Conservation (phyloP, 805 yeast genomes). For the Sugiyamaella boreocaroliniensis region DNA sequence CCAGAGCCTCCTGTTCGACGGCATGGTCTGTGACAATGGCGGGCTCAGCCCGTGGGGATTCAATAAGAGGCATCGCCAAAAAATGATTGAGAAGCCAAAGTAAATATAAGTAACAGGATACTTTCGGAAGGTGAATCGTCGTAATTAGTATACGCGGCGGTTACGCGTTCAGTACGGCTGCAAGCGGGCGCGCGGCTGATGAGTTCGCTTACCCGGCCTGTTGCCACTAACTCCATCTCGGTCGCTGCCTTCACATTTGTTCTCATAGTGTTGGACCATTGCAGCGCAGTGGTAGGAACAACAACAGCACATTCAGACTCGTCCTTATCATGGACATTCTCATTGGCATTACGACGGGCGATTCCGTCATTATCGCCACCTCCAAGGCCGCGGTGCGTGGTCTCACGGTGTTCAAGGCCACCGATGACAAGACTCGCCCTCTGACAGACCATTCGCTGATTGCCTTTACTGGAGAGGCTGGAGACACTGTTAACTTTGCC, state of each 20-base stretch:
- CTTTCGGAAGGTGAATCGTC: too few species aligned
- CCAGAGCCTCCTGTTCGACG: conserved; percentile 13
- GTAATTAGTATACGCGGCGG: not conserved
- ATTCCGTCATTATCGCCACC: conserved; percentile 83
- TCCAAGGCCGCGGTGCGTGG: conserved; percentile 92
- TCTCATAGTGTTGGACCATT: not conserved
- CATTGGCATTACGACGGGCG: conserved; percentile 76
- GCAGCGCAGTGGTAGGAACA: not conserved
- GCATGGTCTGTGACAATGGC: not conserved
- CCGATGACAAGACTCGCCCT: conserved; percentile 72
- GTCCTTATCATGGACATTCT: conserved; percentile 68
- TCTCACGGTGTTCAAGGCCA: conserved; percentile 67
- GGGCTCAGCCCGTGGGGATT: not conserved
- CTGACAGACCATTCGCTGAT: conserved; percentile 71
- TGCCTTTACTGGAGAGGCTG: conserved; percentile 93
- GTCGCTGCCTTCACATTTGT: not conserved
- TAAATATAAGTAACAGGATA: too few species aligned
- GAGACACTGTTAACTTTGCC: conserved; percentile 93
- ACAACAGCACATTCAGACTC: not conserved
- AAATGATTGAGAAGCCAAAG: too few species aligned
- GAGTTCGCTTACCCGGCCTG: not conserved
- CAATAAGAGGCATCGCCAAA: not conserved
- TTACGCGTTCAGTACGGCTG: not conserved
- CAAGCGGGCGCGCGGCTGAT: not conserved
- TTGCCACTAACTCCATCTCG: not conserved